phyloP scores from a whole-genome alignment of 257 asterid genomes.

The Dorcoceras hygrometricum region DNA sequence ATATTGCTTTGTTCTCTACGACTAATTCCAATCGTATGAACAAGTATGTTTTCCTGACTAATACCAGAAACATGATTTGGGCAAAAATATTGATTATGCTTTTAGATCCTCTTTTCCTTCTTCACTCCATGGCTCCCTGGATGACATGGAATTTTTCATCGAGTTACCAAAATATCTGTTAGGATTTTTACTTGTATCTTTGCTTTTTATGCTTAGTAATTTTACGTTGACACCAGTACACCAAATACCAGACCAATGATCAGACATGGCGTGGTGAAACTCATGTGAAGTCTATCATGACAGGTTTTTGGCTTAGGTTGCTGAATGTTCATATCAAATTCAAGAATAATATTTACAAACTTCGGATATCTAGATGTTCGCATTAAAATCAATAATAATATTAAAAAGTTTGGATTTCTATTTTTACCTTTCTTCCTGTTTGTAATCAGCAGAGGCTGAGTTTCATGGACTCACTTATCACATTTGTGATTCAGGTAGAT shows the following conservation, averaged over 20 bases:
- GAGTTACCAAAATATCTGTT: background rate
- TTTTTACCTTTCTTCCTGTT: background rate
- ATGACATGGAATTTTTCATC: slow-evolving; percentile 1
- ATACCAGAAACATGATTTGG: background rate
- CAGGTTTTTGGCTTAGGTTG: background rate
- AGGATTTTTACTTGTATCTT: background rate
- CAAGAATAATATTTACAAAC: background rate
- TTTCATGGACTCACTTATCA: slow-evolving; percentile 6
- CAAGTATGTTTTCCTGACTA: too few relatives aligned
- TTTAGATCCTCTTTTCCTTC: background rate
- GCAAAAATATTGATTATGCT: background rate
- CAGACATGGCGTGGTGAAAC: background rate
- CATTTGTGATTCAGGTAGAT: slow-evolving; percentile 67
- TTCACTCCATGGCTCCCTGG: slow-evolving; percentile 9
- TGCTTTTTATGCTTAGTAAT: background rate
- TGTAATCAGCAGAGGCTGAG: slow-evolving; percentile 2
- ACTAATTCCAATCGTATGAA: background rate
- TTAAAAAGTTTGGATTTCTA: background rate
- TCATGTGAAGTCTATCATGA: background rate
- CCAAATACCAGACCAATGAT: background rate
- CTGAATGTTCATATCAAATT: background rate
- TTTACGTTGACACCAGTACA: background rate
- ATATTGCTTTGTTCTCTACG: background rate
- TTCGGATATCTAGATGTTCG: background rate
- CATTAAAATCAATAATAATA: too few relatives aligned